A percentile compares a stretch with the other conserved stretches of the same genome.
Conservation (phyloP, 768 basidiomycete species). For the Infundibulicybe gibba region DNA sequence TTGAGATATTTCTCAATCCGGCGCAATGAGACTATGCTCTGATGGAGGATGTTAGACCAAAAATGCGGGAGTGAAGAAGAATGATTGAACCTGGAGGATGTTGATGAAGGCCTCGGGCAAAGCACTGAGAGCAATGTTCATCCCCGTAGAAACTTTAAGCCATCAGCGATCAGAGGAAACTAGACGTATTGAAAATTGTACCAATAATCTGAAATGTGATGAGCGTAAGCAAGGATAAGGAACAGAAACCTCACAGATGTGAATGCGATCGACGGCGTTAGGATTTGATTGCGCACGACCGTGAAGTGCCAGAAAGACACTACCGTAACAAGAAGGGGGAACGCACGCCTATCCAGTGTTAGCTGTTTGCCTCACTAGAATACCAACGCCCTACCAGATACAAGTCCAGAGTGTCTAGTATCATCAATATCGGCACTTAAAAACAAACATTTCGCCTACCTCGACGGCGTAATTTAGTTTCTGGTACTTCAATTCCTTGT, state of each 20-base stretch:
- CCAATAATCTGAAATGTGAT: slow-evolving; percentile 37
- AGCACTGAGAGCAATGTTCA: slow-evolving; percentile 84
- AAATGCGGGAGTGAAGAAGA: background rate
- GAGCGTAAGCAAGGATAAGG: slow-evolving; percentile 47
- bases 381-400: slow-evolving; percentile 30
- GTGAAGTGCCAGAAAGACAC: slow-evolving; percentile 72
- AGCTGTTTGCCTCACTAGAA: background rate
- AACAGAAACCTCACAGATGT: slow-evolving; percentile 48
- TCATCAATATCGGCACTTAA: background rate
- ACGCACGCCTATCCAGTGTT: slow-evolving; percentile 50
- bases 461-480: slow-evolving; percentile 86
- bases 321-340: slow-evolving; percentile 55
- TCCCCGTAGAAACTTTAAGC: slow-evolving; percentile 73
- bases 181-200: slow-evolving; percentile 9
- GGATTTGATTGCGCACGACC: slow-evolving; percentile 58
- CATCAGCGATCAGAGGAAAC: background rate
- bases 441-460: slow-evolving; percentile 24
- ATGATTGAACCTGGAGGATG: slow-evolving; percentile 61
- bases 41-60: background rate
- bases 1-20: slow-evolving; percentile 90
- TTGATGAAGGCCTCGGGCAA: slow-evolving; percentile 92
- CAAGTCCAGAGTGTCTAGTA: slow-evolving; percentile 41
- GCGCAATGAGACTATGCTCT: slow-evolving; percentile 80
- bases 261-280: slow-evolving; percentile 87
- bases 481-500: slow-evolving; percentile 81